These are phyloP conservation scores for Trichoderma guizhouense DNA, from an alignment of 2,329 filamentous ascomycete species.

Conservation along the genomic window DNA sequence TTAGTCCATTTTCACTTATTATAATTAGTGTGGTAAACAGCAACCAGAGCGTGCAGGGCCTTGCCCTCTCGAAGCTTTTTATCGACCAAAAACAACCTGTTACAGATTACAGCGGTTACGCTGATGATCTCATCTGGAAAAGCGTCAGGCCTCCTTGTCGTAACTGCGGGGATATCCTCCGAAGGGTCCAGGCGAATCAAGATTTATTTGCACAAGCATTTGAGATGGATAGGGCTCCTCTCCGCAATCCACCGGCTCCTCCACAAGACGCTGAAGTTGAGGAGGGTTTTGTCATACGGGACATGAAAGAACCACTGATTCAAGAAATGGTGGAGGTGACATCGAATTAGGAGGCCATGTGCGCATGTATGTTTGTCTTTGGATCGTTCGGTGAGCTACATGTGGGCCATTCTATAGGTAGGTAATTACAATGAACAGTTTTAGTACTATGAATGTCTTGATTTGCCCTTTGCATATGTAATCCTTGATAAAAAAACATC, in stretches of 20 bases:
- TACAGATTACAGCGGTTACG: background rate
- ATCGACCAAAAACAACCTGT: background rate
- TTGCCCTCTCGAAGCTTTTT: background rate
- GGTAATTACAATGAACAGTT: background rate
- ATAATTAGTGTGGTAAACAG: background rate
- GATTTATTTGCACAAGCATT: background rate
- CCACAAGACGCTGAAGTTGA: background rate
- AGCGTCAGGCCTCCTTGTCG: background rate
- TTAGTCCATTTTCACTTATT: background rate
- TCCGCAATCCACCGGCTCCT: background rate
- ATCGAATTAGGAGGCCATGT: background rate
- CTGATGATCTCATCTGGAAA: background rate
- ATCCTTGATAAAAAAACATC: too few relatives aligned
- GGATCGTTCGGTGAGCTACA: background rate
- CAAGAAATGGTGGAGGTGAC: background rate
- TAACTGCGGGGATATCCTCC: background rate
- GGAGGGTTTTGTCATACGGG: background rate
- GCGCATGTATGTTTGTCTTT: background rate
- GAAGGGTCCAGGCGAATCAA: too few relatives aligned
- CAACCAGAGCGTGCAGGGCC: background rate
- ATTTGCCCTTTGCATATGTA: background rate
- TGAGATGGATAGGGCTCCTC: background rate
- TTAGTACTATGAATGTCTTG: background rate
- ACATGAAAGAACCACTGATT: background rate
- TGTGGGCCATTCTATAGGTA: background rate